phyloP scores from a whole-genome alignment of 805 yeast genomes.

The Candida multigemmis region DNA sequence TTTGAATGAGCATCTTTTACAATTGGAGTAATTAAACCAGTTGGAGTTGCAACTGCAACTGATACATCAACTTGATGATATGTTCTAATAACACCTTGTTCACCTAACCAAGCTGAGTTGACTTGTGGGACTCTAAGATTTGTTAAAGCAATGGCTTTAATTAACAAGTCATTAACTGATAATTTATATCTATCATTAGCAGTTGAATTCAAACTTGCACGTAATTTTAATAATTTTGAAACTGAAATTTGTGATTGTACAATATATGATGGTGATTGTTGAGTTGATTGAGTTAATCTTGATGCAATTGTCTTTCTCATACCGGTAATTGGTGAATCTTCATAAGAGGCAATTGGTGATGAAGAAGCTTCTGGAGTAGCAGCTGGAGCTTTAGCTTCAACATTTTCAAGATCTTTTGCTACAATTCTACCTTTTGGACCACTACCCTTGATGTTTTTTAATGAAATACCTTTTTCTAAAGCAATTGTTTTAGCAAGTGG shows the following conservation, averaged over 20 bases:
- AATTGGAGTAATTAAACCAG: constrained; percentile 95
- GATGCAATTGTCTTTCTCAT: constrained; percentile 94
- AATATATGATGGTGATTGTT: constrained; percentile 83
- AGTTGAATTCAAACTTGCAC: constrained; percentile 78
- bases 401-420: constrained; percentile 80
- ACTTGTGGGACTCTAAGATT: constrained; percentile 85
- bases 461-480: constrained; percentile 80
- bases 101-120: constrained; percentile 88
- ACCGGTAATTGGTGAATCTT: constrained; percentile 76
- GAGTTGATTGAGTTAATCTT: constrained; percentile 81
- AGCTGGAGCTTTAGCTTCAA: constrained; percentile 38
- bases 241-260: constrained; percentile 84
- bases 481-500: constrained; percentile 93
- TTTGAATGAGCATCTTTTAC: constrained; percentile 79
- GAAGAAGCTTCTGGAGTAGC: constrained; percentile 37
- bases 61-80: constrained; percentile 90
- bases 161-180: constrained; percentile 87
- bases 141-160: constrained; percentile 92
- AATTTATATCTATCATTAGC: constrained; percentile 83
- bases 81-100: constrained; percentile 86
- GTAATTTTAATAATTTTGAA: constrained; percentile 81
- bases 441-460: constrained; percentile 78
- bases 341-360: constrained; percentile 51
- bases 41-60: constrained; percentile 97
- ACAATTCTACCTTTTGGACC: constrained; percentile 95